Evolutionary conservation across 2,329 filamentous ascomycete genomes (phyloP).

Genomic region (Juglanconis oblonga): DNA sequence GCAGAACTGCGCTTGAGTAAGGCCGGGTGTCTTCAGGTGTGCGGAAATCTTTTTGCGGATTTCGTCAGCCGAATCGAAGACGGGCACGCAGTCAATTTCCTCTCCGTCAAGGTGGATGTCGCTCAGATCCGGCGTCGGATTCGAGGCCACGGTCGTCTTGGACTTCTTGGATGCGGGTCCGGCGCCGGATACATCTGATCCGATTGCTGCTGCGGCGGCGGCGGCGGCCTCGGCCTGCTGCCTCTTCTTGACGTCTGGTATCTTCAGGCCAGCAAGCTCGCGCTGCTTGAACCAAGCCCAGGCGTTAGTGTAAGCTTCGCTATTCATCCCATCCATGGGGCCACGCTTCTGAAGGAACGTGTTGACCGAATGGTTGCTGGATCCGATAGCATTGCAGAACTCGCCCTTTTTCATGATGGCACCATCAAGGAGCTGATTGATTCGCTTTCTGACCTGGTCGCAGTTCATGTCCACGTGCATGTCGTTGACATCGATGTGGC

Average conservation of each 20-base stretch:
- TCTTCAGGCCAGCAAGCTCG: constrained; percentile 44
- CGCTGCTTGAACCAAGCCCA: constrained; percentile 48
- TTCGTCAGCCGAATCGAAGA: constrained; percentile 58
- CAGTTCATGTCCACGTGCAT: constrained; percentile 9
- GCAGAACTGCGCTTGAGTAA: constrained; percentile 51
- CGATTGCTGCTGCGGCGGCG: not conserved
- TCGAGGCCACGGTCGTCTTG: not conserved
- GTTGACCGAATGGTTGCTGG: constrained; percentile 36
- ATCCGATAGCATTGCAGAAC: constrained; percentile 42
- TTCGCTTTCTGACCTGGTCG: constrained; percentile 18
- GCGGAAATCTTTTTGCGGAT: constrained; percentile 55
- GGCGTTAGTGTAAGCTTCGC: constrained; percentile 34
- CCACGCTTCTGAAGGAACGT: constrained; percentile 50
- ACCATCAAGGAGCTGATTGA: constrained; percentile 37
- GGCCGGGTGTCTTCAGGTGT: constrained; percentile 41
- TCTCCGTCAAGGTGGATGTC: constrained; percentile 35
- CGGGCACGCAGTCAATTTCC: constrained; percentile 38
- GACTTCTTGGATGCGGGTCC: constrained; percentile 2
- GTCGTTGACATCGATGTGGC: constrained; percentile 15
- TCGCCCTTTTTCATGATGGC: constrained; percentile 50
- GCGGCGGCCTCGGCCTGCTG: not conserved
- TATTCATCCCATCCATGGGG: constrained; percentile 30
- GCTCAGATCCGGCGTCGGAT: not conserved
- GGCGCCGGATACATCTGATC: not conserved
- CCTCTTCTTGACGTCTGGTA: constrained; percentile 24